Evolutionary conservation across 352 stramenopile genomes (phyloP).

Genomic region (Phytophthora melonis): DNA sequence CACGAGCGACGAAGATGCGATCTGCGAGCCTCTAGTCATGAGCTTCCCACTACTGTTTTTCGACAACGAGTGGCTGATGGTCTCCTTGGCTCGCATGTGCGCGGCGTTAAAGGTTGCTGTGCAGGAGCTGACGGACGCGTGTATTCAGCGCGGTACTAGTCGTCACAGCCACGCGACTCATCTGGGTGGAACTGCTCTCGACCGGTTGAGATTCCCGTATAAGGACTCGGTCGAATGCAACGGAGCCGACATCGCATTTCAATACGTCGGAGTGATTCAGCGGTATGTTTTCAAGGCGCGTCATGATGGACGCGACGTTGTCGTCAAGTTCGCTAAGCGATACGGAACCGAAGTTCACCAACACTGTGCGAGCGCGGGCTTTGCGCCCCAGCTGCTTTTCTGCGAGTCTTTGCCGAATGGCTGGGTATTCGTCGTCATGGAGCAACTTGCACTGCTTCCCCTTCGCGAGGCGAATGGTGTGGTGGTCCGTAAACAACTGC

Average conservation of each 20-base stretch:
- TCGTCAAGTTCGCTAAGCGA: slow-evolving; percentile 36
- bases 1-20: too few species aligned
- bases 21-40: too few species aligned
- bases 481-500: slow-evolving; percentile 22
- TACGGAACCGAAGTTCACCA: slow-evolving; percentile 33
- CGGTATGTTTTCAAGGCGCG: slow-evolving; percentile 30
- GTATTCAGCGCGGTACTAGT: too few species aligned
- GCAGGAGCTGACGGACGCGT: too few species aligned
- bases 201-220: too few species aligned
- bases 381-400: slow-evolving; percentile 30
- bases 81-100: too few species aligned
- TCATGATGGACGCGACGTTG: slow-evolving; percentile 19
- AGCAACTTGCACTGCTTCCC: slow-evolving; percentile 17
- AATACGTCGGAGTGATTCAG: slow-evolving; percentile 32
- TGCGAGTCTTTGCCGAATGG: slow-evolving; percentile 29
- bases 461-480: not conserved
- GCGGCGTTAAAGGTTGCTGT: too few species aligned
- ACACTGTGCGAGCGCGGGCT: slow-evolving; percentile 25
- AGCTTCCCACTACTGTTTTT: too few species aligned
- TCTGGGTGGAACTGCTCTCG: too few species aligned
- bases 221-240: too few species aligned
- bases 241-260: slow-evolving; percentile 14
- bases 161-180: too few species aligned
- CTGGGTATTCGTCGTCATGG: slow-evolving; percentile 44
- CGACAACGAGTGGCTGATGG: too few species aligned